These are phyloP conservation scores for Conringia planisiliqua DNA, from an alignment of 345 rosid species.

Conservation along the genomic window DNA sequence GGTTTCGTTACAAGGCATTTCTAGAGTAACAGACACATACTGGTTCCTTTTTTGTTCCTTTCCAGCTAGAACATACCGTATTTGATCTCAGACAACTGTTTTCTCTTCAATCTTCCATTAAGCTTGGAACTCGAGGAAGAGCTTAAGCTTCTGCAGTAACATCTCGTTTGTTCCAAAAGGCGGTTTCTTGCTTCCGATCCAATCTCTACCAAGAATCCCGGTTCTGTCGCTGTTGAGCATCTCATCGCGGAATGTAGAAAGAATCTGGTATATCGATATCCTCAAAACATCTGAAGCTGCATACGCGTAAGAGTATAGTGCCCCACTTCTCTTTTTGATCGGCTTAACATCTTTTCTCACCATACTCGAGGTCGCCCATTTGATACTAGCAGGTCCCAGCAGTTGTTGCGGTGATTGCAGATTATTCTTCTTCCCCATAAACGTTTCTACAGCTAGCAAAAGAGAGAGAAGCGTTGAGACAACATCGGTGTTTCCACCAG, in stretches of 20 bases:
- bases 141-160: conserved; percentile 64
- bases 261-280: conserved; percentile 68
- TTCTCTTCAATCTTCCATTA: background rate
- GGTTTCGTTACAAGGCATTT: conserved; percentile 9
- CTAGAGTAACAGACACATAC: background rate
- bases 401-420: conserved; percentile 61
- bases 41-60: background rate
- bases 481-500: conserved; percentile 76
- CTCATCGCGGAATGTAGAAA: conserved; percentile 67
- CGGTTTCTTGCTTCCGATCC: conserved; percentile 56
- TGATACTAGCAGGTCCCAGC: conserved; percentile 66
- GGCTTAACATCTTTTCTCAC: conserved; percentile 56
- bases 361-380: conserved; percentile 57
- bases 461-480: conserved; percentile 70
- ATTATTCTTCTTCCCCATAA: conserved; percentile 77
- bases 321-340: conserved; percentile 50
- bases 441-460: conserved; percentile 76
- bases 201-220: conserved; percentile 72
- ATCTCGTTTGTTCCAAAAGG: conserved; percentile 60
- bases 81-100: background rate
- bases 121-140: conserved; percentile 75
- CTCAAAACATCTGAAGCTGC: conserved; percentile 72
- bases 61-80: background rate
- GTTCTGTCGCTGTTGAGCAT: conserved; percentile 63
- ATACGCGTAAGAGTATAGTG: conserved; percentile 53